Base-by-base conservation (phyloP, 495 filamentous ascomycete genomes). In the Aspergillus asperescens region DNA sequence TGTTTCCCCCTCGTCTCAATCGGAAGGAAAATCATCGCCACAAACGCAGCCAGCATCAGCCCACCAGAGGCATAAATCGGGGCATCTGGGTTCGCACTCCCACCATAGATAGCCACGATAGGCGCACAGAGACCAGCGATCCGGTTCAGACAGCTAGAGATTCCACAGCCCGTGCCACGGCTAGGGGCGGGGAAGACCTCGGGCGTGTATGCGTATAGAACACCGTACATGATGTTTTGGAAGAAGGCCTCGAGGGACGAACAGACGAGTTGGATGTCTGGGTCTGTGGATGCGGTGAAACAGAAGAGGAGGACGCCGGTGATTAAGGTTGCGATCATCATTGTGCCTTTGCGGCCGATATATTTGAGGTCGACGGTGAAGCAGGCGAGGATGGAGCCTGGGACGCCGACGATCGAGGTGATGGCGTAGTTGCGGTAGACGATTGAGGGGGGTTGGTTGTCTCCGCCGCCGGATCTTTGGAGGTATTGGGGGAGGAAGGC, bases 191-290 rank as follows among this genome's bases (percentile, higher is more conserved):
- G 79, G 66, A 83, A 81, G 12, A 82, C 77, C 54, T 83, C 81
- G 1, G 81, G 81, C 0, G 81, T 83, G 60, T 81, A 81, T 31
- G 77, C 77, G 59, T 81, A 83, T 7, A 84, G 65, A 3, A 82
- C 80, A 18, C 79, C 80, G 55, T 82, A 83, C 79, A 81, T 81
- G 63, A 81, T 78, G 58, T 82, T 82, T 64, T 82, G 79, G 73
- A 80, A 81, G 63, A 83, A 79, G 24, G 77, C 74, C 51, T 80
- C 77, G 16, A 80, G 66, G 41, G 73, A 77, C 24, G 62, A 71
- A 64, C 79, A 81, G 35, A 67, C 62, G 18, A 82, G 76, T 51
- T 81, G 75, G 55, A 70, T 67, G 32, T 72, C 65, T 23, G 78
- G 56, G 54, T 75, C 63, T 1, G 63, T 64, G n/a, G 74, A 72